These are phyloP conservation scores for Sclerotinia spermophila DNA, from an alignment of 2,329 filamentous ascomycete genomes.

Conservation along the genomic window DNA sequence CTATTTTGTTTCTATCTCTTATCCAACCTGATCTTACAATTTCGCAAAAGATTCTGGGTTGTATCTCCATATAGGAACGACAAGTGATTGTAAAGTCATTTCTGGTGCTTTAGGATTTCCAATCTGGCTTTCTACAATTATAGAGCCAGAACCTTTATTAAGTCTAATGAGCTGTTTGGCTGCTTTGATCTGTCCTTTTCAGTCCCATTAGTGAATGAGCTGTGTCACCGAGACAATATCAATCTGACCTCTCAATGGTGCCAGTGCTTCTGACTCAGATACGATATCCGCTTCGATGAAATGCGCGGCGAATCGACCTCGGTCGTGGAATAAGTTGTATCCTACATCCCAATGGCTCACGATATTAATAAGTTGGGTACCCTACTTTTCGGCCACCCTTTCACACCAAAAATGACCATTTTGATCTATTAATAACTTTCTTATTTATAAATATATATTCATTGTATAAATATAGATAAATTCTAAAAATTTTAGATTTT, in stretches of 20 bases:
- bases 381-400: too few species aligned
- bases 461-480: too few species aligned
- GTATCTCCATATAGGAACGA: constrained; percentile 16
- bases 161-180: constrained; percentile 19
- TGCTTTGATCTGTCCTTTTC: constrained; percentile 36
- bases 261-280: constrained; percentile 28
- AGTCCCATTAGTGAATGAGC: constrained; percentile 45
- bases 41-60: constrained; percentile 16
- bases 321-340: constrained; percentile 40
- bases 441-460: too few species aligned
- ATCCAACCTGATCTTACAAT: constrained; percentile 19
- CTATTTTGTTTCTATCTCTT: constrained; percentile 20
- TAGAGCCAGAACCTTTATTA: neutral
- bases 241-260: constrained; percentile 39
- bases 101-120: constrained; percentile 14
- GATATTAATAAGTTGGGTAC: constrained; percentile 35
- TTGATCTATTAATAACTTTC: too few species aligned
- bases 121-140: constrained; percentile 19
- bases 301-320: constrained; percentile 31
- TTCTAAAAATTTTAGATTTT: too few species aligned
- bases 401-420: too few species aligned
- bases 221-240: constrained; percentile 43
- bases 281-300: constrained; percentile 38
- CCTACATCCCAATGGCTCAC: constrained; percentile 37
- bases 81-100: neutral